Conservation (phyloP, 192 early-diverging fungal genomes). For the Coemansia pectinata region DNA sequence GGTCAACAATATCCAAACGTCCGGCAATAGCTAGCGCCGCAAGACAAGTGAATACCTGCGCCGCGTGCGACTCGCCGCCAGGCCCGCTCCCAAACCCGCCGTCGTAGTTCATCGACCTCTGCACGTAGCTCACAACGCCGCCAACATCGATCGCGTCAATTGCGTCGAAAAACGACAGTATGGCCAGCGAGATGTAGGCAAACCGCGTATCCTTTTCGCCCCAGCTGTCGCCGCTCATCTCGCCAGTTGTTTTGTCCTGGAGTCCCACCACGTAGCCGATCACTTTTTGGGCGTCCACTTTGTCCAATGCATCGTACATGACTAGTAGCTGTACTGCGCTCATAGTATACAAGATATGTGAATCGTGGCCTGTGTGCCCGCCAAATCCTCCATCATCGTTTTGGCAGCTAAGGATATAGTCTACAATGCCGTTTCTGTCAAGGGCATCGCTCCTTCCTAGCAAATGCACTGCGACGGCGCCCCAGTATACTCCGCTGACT, state of each 20-base stretch:
- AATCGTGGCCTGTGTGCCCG: slow-evolving; percentile 81
- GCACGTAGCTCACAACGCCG: slow-evolving; percentile 71
- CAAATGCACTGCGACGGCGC: slow-evolving; percentile 77
- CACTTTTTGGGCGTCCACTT: slow-evolving; percentile 65
- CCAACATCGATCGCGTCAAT: slow-evolving; percentile 67
- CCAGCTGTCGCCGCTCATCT: slow-evolving; percentile 90
- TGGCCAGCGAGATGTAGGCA: slow-evolving; percentile 79
- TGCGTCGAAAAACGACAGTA: slow-evolving; percentile 72
- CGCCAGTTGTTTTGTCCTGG: slow-evolving; percentile 68
- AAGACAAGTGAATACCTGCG: slow-evolving; percentile 90
- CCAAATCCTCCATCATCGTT: slow-evolving; percentile 85
- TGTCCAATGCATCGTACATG: slow-evolving; percentile 78
- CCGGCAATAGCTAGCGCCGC: slow-evolving; percentile 84
- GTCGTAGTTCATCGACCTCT: slow-evolving; percentile 89
- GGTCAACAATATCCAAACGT: slow-evolving; percentile 75
- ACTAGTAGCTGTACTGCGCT: slow-evolving; percentile 87
- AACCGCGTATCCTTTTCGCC: slow-evolving; percentile 96
- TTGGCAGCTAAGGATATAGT: slow-evolving; percentile 80
- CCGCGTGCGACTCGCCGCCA: slow-evolving; percentile 91
- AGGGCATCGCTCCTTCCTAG: slow-evolving; percentile 67
- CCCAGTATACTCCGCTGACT: slow-evolving; percentile 94
- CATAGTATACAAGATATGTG: slow-evolving; percentile 89
- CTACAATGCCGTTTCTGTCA: slow-evolving; percentile 69
- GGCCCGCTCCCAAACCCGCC: slow-evolving; percentile 91
- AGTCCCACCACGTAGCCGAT: slow-evolving; percentile 65